These are phyloP conservation scores for Alternaria triticina DNA, from an alignment of 2,329 filamentous ascomycete genomes.

Conservation along the genomic window DNA sequence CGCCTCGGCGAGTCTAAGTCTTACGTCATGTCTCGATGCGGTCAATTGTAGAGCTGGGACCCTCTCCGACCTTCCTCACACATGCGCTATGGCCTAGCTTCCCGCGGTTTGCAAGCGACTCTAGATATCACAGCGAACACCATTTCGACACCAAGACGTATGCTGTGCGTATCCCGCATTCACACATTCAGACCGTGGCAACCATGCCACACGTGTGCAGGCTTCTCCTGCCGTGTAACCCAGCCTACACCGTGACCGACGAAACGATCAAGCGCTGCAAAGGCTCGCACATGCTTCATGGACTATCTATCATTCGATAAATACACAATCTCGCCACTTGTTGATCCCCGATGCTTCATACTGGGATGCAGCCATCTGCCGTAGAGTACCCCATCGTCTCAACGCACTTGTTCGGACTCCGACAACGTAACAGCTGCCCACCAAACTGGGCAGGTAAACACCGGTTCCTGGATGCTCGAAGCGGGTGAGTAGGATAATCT, in stretches of 20 bases:
- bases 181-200: background rate
- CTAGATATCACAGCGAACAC: background rate
- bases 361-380: background rate
- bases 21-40: slow-evolving; percentile 24
- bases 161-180: background rate
- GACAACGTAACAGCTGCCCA: background rate
- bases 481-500: background rate
- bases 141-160: background rate
- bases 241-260: background rate
- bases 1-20: slow-evolving; percentile 5
- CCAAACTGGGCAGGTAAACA: background rate
- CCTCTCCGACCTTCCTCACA: background rate
- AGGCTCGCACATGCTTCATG: background rate
- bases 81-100: background rate
- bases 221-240: background rate
- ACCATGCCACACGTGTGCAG: background rate
- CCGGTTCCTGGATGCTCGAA: background rate
- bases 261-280: background rate
- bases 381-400: background rate
- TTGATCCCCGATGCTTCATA: background rate
- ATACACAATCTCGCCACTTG: background rate
- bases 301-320: background rate
- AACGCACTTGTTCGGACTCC: background rate
- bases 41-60: slow-evolving; percentile 17
- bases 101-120: background rate